Percentiles rank a stretch among this genome's conserved stretches.
These are phyloP conservation scores for Ceratocystis destructans DNA, from an alignment of 2,329 filamentous ascomycete species.

Conservation along the genomic window DNA sequence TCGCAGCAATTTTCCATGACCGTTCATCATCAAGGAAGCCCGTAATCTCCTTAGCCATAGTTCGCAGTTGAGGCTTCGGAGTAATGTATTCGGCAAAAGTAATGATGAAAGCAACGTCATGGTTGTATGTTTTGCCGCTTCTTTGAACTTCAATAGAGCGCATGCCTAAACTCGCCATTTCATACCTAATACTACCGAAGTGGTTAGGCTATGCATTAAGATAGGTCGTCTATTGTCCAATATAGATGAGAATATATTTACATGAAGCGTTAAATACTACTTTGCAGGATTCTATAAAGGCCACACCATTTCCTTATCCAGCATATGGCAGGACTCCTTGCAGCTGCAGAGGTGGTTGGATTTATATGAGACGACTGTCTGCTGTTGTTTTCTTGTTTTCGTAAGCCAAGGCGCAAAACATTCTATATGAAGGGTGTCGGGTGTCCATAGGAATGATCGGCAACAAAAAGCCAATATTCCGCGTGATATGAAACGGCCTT, in stretches of 20 bases:
- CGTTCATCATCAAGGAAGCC: constrained; percentile 16
- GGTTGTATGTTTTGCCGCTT: constrained; percentile 10
- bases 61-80: constrained; percentile 16
- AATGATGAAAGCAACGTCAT: constrained; percentile 15
- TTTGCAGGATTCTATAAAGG: constrained; percentile 19
- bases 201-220: constrained; percentile 11
- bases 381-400: constrained; percentile 10
- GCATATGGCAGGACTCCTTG: constrained; percentile 12
- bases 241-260: constrained; percentile 14
- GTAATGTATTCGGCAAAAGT: constrained; percentile 19
- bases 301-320: constrained; percentile 16
- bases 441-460: constrained; percentile 18
- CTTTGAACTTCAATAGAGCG: constrained; percentile 19
- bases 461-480: neutral
- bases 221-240: constrained; percentile 19
- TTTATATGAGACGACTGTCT: constrained; percentile 10
- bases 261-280: constrained; percentile 19
- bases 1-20: constrained; percentile 18
- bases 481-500: no score
- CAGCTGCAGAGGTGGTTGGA: neutral
- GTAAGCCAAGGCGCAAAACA: constrained; percentile 18
- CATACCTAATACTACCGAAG: constrained; percentile 12
- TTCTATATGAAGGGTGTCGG: neutral
- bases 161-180: constrained; percentile 15
- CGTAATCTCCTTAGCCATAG: neutral